phyloP scores from a whole-genome alignment of 1,139 yeast genomes.

The Lodderomyces orthopsilosis region DNA sequence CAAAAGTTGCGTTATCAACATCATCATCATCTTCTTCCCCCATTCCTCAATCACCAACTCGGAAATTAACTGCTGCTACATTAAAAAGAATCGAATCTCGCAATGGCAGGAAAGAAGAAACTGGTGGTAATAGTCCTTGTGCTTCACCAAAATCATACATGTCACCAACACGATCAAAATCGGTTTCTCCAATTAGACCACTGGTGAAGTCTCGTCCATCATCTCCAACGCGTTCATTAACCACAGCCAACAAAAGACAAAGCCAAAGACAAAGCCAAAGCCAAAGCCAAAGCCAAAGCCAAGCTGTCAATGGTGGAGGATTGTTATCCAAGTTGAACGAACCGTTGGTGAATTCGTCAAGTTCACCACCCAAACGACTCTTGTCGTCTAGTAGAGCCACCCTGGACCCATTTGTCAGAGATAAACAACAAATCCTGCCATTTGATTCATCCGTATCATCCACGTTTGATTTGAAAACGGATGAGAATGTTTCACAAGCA shows the following conservation, averaged over 20 bases:
- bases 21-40: constrained; percentile 5
- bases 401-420: constrained; percentile 3
- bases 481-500: background rate
- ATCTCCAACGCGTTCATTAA: background rate
- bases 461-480: background rate
- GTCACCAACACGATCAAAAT: constrained; percentile 9
- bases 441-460: background rate
- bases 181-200: constrained; percentile 6
- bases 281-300: too few relatives aligned
- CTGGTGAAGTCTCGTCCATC: background rate
- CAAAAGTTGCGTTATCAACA: background rate
- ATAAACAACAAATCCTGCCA: constrained; percentile 6
- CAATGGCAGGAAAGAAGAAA: background rate
- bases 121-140: background rate
- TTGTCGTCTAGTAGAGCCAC: constrained; percentile 3
- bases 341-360: constrained; percentile 3
- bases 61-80: constrained; percentile 29
- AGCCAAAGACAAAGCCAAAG: too few relatives aligned
- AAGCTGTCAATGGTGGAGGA: background rate
- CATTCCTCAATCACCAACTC: constrained; percentile 11
- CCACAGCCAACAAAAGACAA: too few relatives aligned
- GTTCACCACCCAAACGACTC: constrained; percentile 4
- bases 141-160: constrained; percentile 3
- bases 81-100: constrained; percentile 30
- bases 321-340: constrained; percentile 1